Evolutionary conservation across 805 yeast species (phyloP), one percentile per base, ranked within the genome.

Genomic region (Danielozyma ontarioensis): DNA sequence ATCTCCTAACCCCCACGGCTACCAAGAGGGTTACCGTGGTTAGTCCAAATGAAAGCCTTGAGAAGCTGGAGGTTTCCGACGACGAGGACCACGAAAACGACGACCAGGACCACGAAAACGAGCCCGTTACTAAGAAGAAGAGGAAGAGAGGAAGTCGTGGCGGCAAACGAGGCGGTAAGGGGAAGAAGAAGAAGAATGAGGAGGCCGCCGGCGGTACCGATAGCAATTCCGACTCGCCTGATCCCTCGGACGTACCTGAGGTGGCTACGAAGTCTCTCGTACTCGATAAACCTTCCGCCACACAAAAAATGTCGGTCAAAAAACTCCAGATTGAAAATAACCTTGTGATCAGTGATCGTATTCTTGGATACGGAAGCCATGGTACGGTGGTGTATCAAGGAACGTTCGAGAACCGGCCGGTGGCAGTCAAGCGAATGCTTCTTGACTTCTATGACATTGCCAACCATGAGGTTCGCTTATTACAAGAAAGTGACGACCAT

Each of bases 371-470:
- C 54, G 98, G 98, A 1, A 86, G 96, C 1, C 96, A 89, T 46
- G 98, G 98, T 17, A 93, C 98, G 0, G 87, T 90, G 18, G 98
- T 93, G 1, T 87, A 78, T 52, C 78, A 81, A 51, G 98, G 98
- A 1, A 73, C 76, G 4, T 93, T 89, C 61, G 96, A 90, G 51
- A 81, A 78, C 45, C 71, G 98, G 36, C 96, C 95, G 1, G 98
- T 93, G 4, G 98, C 98, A 0, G 94, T 93, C 5, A 93, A 93
- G 55, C 65, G 97, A 48, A 85, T 93, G 95, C 64, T 93, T 33
- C 70, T 89, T 24, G 96, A 89, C 53, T 93, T 89, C 51, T 90
- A 84, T 57, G 97, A 93, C 50, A 77, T 90, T 36, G 97, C 97
- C 2, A 80, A 87, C 6, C 95, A 86, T 46, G 98, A 90, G 51